phyloP scores from a whole-genome alignment of 116 monocot genomes.

The Iris pallida region DNA sequence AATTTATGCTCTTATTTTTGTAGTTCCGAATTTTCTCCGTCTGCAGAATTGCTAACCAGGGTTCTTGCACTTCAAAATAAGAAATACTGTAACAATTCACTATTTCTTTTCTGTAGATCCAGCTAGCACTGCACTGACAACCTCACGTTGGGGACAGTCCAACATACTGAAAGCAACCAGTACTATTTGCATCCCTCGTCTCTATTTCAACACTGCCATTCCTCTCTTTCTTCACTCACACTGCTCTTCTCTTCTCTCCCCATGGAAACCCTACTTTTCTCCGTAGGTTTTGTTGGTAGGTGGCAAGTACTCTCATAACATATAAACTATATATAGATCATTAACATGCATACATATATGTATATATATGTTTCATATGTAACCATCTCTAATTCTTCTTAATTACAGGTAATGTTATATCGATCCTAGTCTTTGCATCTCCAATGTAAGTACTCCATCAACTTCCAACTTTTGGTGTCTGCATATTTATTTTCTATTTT shows the following conservation, averaged over 20 bases:
- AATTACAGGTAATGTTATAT: slow-evolving; percentile 28
- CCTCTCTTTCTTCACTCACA: background rate
- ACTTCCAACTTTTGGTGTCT: no score
- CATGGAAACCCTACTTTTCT: slow-evolving; percentile 22
- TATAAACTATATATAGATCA: background rate
- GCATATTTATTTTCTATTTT: background rate
- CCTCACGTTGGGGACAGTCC: no score
- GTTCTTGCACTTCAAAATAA: no score
- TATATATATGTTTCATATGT: background rate
- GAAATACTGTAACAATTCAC: no score
- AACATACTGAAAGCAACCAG: no score
- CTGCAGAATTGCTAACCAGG: no score
- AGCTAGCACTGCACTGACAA: no score
- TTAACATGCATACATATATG: background rate
- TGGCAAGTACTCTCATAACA: background rate
- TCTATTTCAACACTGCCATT: no score
- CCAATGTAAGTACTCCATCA: slow-evolving; percentile 22
- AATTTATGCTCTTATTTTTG: no score
- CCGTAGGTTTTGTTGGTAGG: slow-evolving; percentile 8
- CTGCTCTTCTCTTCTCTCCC: background rate
- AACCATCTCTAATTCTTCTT: background rate
- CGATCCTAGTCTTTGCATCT: slow-evolving; percentile 23
- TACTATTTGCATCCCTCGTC: no score
- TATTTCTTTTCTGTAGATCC: no score
- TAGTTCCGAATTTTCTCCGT: no score